A percentile compares a stretch with the other conserved stretches of the same genome.
Conservation (phyloP, 1,284 basidiomycete genomes). For the Leccinum fuscescens region DNA sequence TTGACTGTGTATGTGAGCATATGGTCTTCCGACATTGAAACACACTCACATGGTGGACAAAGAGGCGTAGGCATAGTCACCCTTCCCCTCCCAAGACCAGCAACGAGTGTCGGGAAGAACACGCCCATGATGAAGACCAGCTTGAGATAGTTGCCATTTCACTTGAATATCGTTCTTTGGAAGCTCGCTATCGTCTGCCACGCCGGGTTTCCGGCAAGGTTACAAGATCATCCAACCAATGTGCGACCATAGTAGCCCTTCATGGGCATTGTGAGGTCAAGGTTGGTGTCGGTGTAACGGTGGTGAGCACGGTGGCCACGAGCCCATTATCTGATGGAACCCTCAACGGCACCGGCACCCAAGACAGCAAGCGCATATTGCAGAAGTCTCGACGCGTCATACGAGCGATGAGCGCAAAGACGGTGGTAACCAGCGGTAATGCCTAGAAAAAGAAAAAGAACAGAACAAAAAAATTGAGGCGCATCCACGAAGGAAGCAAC, state of each 20-base stretch:
- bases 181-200: conserved; percentile 86
- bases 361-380: conserved; percentile 77
- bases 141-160: conserved; percentile 83
- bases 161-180: conserved; percentile 69
- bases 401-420: conserved; percentile 88
- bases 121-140: conserved; percentile 76
- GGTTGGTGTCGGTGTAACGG: conserved; percentile 78
- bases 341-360: conserved; percentile 75
- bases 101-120: conserved; percentile 72
- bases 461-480: not conserved
- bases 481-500: conserved; percentile 1
- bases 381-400: conserved; percentile 81
- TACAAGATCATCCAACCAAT: conserved; percentile 94
- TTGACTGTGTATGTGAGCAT: conserved; percentile 56
- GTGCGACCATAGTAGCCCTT: conserved; percentile 79
- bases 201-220: conserved; percentile 83
- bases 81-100: conserved; percentile 76
- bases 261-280: conserved; percentile 93
- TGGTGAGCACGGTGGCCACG: not conserved
- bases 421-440: conserved; percentile 87
- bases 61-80: conserved; percentile 87
- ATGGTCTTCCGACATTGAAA: not conserved
- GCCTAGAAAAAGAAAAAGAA: conserved; percentile 31
- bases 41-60: conserved; percentile 83
- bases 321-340: not conserved